These are phyloP conservation scores for Pilobolus umbonatus DNA, from an alignment of 192 early-diverging fungal species.

Conservation along the genomic window DNA sequence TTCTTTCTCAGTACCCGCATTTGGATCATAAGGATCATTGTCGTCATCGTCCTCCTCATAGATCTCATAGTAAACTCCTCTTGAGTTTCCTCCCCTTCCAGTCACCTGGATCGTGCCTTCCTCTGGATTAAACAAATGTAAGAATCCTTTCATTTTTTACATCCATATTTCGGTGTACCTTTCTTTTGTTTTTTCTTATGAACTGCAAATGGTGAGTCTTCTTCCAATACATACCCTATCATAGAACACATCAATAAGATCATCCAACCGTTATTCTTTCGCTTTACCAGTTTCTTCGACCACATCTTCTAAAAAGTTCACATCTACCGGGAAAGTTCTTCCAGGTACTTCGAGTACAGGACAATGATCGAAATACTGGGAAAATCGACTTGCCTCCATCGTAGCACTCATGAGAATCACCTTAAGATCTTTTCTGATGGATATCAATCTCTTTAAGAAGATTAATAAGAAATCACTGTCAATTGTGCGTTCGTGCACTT, in stretches of 20 bases:
- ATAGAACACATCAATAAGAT: constrained; percentile 9
- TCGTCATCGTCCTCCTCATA: constrained; percentile 28
- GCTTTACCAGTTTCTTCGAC: constrained; percentile 50
- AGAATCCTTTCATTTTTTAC: too few relatives aligned
- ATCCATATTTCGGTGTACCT: constrained; percentile 4
- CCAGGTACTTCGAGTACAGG: constrained; percentile 59
- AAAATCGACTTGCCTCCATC: constrained; percentile 59
- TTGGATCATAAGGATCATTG: constrained; percentile 23
- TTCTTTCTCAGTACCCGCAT: background rate
- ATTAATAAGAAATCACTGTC: constrained; percentile 76
- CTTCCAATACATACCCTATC: constrained; percentile 45
- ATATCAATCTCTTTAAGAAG: constrained; percentile 51
- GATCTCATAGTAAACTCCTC: constrained; percentile 26
- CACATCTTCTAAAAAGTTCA: constrained; percentile 64
- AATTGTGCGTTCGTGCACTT: constrained; percentile 72
- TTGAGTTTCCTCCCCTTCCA: constrained; percentile 40
- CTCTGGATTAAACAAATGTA: constrained; percentile 5
- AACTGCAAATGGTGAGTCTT: constrained; percentile 36
- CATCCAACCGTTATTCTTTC: background rate
- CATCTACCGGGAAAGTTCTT: constrained; percentile 54
- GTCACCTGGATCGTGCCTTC: constrained; percentile 7
- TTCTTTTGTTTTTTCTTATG: constrained; percentile 10
- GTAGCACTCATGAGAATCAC: constrained; percentile 75
- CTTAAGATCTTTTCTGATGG: constrained; percentile 45
- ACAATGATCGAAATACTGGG: constrained; percentile 54